These are phyloP conservation scores for Yarrowia yakushimensis DNA, from an alignment of 805 yeast genomes.

Conservation along the genomic window DNA sequence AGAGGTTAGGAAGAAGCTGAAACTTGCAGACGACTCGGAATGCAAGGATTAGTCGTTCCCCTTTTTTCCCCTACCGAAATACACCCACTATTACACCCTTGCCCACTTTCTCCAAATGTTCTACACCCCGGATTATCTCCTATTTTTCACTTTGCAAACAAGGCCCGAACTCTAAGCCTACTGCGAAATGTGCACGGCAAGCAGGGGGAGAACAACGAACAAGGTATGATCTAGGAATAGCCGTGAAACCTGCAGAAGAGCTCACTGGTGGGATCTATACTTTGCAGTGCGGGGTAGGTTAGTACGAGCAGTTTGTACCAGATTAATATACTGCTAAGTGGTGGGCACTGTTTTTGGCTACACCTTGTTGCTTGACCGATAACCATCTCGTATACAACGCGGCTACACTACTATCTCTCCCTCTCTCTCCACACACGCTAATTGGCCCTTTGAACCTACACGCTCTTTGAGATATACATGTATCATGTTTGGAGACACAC, in stretches of 20 bases:
- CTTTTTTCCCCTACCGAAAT: too few relatives aligned
- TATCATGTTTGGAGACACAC: background rate
- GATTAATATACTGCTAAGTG: background rate
- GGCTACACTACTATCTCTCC: too few relatives aligned
- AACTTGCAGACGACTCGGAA: too few relatives aligned
- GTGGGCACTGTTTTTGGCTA: too few relatives aligned
- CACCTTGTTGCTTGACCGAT: too few relatives aligned
- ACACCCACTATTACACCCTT: background rate
- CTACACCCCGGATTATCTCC: conserved; percentile 15
- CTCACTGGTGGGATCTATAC: conserved; percentile 4
- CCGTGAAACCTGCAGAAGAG: conserved; percentile 22
- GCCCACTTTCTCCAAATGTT: background rate
- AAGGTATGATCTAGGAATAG: background rate
- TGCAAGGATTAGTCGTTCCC: background rate
- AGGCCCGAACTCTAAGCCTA: background rate
- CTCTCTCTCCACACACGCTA: conserved; percentile 11
- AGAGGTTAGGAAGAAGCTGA: background rate
- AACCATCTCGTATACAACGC: background rate
- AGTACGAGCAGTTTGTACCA: background rate
- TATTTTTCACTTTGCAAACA: background rate
- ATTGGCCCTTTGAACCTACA: background rate
- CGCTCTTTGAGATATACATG: background rate
- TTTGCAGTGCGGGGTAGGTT: conserved; percentile 11
- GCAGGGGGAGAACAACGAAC: conserved; percentile 8
- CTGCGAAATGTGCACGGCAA: background rate